phyloP scores from a whole-genome alignment of 805 yeast species.

The Pichia californica region DNA sequence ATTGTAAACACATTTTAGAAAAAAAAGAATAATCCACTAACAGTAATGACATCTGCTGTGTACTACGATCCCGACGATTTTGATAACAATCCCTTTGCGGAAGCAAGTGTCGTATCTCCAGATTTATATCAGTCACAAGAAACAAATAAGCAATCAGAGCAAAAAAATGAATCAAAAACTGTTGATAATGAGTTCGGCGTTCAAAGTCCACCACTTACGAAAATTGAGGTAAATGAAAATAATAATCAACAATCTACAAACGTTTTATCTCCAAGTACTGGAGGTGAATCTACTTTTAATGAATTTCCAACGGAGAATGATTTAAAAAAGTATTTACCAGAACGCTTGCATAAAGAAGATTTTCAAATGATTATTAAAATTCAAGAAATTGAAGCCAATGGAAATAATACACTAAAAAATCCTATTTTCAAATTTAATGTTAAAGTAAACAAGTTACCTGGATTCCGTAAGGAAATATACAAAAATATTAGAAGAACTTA shows the following conservation, averaged over 20 bases:
- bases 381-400: constrained; percentile 62
- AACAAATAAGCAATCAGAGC: constrained; percentile 50
- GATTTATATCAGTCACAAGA: constrained; percentile 46
- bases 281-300: constrained; percentile 18
- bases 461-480: constrained; percentile 63
- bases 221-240: background rate
- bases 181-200: constrained; percentile 2
- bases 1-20: too few species aligned
- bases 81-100: constrained; percentile 59
- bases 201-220: too few species aligned
- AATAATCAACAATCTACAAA: too few species aligned
- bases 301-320: constrained; percentile 34
- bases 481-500: constrained; percentile 75
- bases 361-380: constrained; percentile 49
- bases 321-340: constrained; percentile 43
- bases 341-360: constrained; percentile 35
- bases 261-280: too few species aligned
- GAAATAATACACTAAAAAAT: constrained; percentile 52
- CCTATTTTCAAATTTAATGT: constrained; percentile 75
- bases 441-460: constrained; percentile 52
- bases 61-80: constrained; percentile 45
- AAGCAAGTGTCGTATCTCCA: constrained; percentile 27
- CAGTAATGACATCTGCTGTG: constrained; percentile 30
- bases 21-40: background rate
- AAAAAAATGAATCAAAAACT: constrained; percentile 48